These are phyloP conservation scores for Mucor piriformis DNA, from an alignment of 371 early-diverging fungal species.

Conservation along the genomic window DNA sequence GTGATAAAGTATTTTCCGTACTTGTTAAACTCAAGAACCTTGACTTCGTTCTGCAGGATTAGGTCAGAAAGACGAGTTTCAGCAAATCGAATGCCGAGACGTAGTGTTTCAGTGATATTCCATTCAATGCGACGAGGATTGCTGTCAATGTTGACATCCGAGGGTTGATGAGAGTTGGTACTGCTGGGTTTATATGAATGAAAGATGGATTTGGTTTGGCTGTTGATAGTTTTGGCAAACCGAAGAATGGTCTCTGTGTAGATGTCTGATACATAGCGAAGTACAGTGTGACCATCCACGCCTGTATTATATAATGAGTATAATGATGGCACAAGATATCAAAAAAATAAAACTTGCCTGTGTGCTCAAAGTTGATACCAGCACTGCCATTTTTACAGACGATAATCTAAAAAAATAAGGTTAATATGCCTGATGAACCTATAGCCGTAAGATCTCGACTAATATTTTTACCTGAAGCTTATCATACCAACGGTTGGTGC, in stretches of 20 bases:
- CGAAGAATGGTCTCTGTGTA: constrained; percentile 61
- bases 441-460: neutral
- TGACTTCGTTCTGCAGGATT: constrained; percentile 64
- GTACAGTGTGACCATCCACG: constrained; percentile 63
- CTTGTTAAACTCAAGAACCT: constrained; percentile 61
- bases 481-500: constrained; percentile 63
- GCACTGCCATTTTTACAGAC: constrained; percentile 63
- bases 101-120: constrained; percentile 45
- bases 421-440: neutral
- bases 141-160: constrained; percentile 24
- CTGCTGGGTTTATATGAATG: constrained; percentile 30
- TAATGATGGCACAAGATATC: neutral
- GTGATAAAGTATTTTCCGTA: constrained; percentile 77
- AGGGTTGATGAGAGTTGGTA: neutral
- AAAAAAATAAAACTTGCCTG: constrained; percentile 36
- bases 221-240: constrained; percentile 59
- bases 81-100: constrained; percentile 54
- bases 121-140: constrained; percentile 59
- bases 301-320: constrained; percentile 25
- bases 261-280: constrained; percentile 59
- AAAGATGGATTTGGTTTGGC: constrained; percentile 55
- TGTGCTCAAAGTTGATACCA: constrained; percentile 63
- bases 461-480: constrained; percentile 48
- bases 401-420: constrained; percentile 44
- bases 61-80: constrained; percentile 56